A percentile compares a stretch with the other conserved stretches of the same genome.
phyloP scores from a whole-genome alignment of 1,284 basidiomycete genomes.

The Mycena sp. region DNA sequence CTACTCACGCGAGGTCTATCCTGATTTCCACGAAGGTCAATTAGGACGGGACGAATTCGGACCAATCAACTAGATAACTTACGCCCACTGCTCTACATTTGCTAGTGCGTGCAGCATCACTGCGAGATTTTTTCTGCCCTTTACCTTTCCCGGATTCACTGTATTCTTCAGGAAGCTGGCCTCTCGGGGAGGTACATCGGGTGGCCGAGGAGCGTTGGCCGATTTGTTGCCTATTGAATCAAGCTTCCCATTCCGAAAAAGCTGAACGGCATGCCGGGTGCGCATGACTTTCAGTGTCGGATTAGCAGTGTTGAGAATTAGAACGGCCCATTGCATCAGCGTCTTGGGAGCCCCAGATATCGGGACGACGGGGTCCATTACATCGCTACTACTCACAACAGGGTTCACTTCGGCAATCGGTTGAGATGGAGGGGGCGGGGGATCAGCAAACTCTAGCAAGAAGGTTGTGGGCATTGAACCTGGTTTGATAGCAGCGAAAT shows the following conservation, averaged over 20 bases:
- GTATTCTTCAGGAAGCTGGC: conserved; percentile 60
- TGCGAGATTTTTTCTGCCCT: conserved; percentile 73
- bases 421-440: conserved; percentile 55
- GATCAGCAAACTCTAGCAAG: conserved; percentile 75
- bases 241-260: conserved; percentile 76
- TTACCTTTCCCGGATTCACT: conserved; percentile 71
- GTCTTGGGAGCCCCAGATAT: conserved; percentile 61
- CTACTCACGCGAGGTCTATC: conserved; percentile 77
- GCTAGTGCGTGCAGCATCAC: conserved; percentile 88
- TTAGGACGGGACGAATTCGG: not conserved
- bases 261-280: conserved; percentile 73
- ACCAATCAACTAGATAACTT: conserved; percentile 47
- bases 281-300: conserved; percentile 77
- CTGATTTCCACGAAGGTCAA: conserved; percentile 45
- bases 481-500: conserved; percentile 18
- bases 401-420: conserved; percentile 31
- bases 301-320: conserved; percentile 78
- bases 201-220: conserved; percentile 61
- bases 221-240: conserved; percentile 70
- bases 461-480: not conserved
- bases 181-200: conserved; percentile 76
- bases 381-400: conserved; percentile 21
- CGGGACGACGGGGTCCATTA: conserved; percentile 58
- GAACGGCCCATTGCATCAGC: conserved; percentile 78
- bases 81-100: conserved; percentile 95